Evolutionary conservation across 2,329 filamentous ascomycete species (phyloP), one percentile per base, ranked within the genome.

Genomic region (Sclerotinia spermophila): DNA sequence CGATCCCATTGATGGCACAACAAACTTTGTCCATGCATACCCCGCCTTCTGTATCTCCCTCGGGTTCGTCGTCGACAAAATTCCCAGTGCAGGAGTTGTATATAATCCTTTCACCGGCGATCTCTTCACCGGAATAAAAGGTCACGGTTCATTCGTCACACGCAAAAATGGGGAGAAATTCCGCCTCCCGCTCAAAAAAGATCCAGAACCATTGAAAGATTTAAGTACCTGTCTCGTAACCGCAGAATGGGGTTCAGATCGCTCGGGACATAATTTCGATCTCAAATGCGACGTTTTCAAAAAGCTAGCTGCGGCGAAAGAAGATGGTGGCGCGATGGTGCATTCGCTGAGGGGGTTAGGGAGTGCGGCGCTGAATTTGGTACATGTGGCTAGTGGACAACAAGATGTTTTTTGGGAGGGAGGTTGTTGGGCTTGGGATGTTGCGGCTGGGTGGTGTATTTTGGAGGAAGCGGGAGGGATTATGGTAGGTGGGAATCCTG

Each of bases 341-440:
- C 92, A 94, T 78, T 87, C 86, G 15, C 79, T 95, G 71, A 84
- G 92, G n/a, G 88, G 85, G 48, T 81, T 93, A 72, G 92, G 92
- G 3, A 89, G 86, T 66, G 92, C 92, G 11, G 92, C 92, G 55
- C 82, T 95, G 76, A 94, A 94, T 79, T 80, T 94, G 27, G 92
- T 90, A 71, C 86, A 85, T 53, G 89, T 93, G 5, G 92, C 92
- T 3, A 86, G 87, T 15, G 92, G 92, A 0, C 85, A 89, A 79
- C 75, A 93, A 38, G 92, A 95, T 79, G 76, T 88, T 33, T 95
- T 93, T 79, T 95, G 92, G 92, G 92, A 95, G 81, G 91, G 90
- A 51, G 92, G 92, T 0, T 93, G 91, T 80, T 95, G 91, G 87
- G 91, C 92, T 2, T 95, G 92, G 92, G 92, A 95, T 79, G 92